These are phyloP conservation scores for Penicillium parvum DNA, from an alignment of 495 filamentous ascomycete genomes.

Conservation along the genomic window DNA sequence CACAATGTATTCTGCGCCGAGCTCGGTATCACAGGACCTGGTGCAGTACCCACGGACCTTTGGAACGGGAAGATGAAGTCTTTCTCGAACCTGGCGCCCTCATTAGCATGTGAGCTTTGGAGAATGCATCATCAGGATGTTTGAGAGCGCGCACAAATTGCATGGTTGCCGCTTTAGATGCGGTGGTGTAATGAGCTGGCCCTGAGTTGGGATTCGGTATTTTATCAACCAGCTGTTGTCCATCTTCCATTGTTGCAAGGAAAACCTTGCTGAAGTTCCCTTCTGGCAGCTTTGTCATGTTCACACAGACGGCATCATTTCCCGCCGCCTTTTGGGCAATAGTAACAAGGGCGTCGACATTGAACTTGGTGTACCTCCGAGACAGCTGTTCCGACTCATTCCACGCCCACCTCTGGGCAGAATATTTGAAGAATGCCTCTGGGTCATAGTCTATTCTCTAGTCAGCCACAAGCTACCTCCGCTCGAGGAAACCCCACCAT, in stretches of 20 bases:
- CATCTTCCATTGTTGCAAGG: conserved; percentile 25
- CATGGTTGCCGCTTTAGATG: conserved; percentile 40
- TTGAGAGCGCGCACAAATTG: conserved; percentile 27
- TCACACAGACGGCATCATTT: conserved; percentile 11
- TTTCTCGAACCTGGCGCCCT: conserved; percentile 13
- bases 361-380: conserved; percentile 26
- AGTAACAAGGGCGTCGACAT: conserved; percentile 25
- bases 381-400: conserved; percentile 30
- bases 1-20: conserved; percentile 29
- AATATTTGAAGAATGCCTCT: conserved; percentile 34
- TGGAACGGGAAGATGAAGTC: conserved; percentile 26
- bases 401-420: conserved; percentile 31
- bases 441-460: too few relatives aligned
- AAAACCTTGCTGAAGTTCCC: conserved; percentile 30
- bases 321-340: conserved; percentile 12
- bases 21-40: conserved; percentile 14
- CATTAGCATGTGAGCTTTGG: neutral
- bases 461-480: too few relatives aligned
- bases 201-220: conserved; percentile 31
- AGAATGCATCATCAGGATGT: neutral
- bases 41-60: conserved; percentile 18
- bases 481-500: too few relatives aligned
- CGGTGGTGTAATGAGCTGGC: conserved; percentile 25
- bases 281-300: conserved; percentile 30
- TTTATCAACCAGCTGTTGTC: conserved; percentile 23